A percentile compares a stretch with the other conserved stretches of the same genome.
phyloP scores from a whole-genome alignment of 306 rosid genomes.

The Oxytropis ochrocephala region DNA sequence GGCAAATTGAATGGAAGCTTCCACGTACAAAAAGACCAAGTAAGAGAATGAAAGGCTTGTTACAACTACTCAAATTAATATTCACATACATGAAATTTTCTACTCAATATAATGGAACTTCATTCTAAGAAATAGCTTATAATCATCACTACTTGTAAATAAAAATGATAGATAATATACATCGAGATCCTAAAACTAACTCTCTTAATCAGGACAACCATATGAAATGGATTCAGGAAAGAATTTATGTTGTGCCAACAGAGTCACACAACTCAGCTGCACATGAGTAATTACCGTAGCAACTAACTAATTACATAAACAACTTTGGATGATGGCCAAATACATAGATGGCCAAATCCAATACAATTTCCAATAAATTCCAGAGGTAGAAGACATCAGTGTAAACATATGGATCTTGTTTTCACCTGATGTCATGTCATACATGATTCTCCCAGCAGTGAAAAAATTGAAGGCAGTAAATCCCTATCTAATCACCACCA shows the following conservation, averaged over 20 bases:
- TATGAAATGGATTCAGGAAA: conserved; percentile 38
- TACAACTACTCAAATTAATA: conserved; percentile 26
- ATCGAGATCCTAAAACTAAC: conserved; percentile 67
- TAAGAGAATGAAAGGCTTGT: conserved; percentile 7
- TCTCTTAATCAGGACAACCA: conserved; percentile 52
- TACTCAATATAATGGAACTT: conserved; percentile 15
- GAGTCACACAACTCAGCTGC: conserved; percentile 52
- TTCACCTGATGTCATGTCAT: conserved; percentile 9
- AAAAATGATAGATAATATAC: conserved; percentile 51
- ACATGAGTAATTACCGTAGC: conserved; percentile 32
- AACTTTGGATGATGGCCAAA: conserved; percentile 28
- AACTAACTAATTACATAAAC: conserved; percentile 51
- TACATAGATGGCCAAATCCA: conserved; percentile 18
- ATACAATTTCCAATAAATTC: conserved; percentile 17
- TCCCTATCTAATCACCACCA: conserved; percentile 17
- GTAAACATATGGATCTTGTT: conserved; percentile 7
- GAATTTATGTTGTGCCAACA: conserved; percentile 33
- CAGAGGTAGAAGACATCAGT: conserved; percentile 12
- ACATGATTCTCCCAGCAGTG: conserved; percentile 10
- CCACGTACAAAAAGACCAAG: background rate
- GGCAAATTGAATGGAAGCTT: background rate
- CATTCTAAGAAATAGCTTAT: conserved; percentile 33
- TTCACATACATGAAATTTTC: conserved; percentile 32
- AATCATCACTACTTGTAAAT: conserved; percentile 36
- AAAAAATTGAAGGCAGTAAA: background rate